Percentiles rank a stretch among this genome's conserved stretches.
Conservation (phyloP, 805 yeast species). For the Ogataea methanolica region DNA sequence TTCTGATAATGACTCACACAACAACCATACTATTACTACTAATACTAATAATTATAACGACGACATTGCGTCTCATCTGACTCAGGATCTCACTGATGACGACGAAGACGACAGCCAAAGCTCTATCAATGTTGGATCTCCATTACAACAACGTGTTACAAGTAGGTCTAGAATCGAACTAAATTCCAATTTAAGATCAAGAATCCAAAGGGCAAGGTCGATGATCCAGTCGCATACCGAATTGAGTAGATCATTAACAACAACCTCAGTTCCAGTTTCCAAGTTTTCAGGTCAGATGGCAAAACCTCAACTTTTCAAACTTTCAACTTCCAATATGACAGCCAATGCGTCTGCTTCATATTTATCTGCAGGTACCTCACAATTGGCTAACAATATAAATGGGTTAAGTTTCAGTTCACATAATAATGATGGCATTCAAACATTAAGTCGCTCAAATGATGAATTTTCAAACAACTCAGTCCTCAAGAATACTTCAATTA, state of each 20-base stretch:
- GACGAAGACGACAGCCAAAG: slow-evolving; percentile 10
- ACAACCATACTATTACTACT: neutral
- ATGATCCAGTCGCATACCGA: slow-evolving; percentile 15
- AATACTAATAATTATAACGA: neutral
- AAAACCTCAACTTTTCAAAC: slow-evolving; percentile 11
- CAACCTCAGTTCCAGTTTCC: neutral
- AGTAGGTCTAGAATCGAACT: slow-evolving; percentile 13
- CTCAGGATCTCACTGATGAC: slow-evolving; percentile 1
- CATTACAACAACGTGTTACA: slow-evolving; percentile 30
- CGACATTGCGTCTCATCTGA: neutral
- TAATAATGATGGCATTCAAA: slow-evolving; percentile 1
- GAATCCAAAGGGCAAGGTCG: slow-evolving; percentile 27
- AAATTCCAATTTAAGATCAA: slow-evolving; percentile 13
- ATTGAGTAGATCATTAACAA: neutral
- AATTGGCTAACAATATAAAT: slow-evolving; percentile 22
- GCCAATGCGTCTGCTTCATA: slow-evolving; percentile 6
- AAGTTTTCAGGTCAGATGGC: neutral
- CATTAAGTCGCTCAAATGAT: neutral
- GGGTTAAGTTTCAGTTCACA: slow-evolving; percentile 15
- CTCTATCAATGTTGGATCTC: slow-evolving; percentile 31
- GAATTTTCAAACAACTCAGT: slow-evolving; percentile 18
- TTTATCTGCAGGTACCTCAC: slow-evolving; percentile 20
- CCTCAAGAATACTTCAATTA: slow-evolving; percentile 30
- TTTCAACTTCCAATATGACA: slow-evolving; percentile 10
- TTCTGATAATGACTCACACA: neutral